Percentiles rank a stretch among this genome's conserved stretches.
Conservation (phyloP, 208 protist species). For the Leishmania lainsoni region DNA sequence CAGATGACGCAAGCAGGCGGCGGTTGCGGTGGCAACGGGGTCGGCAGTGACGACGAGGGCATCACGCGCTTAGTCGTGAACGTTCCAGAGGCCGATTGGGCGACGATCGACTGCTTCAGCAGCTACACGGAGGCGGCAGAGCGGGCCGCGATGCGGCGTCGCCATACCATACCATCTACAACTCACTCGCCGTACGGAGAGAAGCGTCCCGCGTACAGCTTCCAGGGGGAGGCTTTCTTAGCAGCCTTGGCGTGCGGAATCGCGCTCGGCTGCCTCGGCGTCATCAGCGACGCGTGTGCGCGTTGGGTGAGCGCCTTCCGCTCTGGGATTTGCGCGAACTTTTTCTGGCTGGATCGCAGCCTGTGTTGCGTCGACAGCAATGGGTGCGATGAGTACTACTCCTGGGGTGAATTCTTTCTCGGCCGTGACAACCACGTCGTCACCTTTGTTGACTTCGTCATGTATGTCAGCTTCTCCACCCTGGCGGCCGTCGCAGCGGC, state of each 20-base stretch:
- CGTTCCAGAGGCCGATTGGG: constrained; percentile 57
- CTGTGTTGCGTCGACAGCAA: constrained; percentile 57
- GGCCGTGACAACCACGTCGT: constrained; percentile 44
- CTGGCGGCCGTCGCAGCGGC: constrained; percentile 43
- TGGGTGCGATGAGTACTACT: constrained; percentile 54
- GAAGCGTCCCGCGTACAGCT: constrained; percentile 25
- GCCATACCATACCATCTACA: constrained; percentile 1
- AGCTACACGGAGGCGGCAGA: constrained; percentile 51
- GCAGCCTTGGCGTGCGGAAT: constrained; percentile 48
- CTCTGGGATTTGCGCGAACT: constrained; percentile 59
- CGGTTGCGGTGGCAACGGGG: background rate
- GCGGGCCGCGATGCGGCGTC: constrained; percentile 28
- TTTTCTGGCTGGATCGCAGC: constrained; percentile 57
- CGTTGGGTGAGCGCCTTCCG: constrained; percentile 67
- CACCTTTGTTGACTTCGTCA: constrained; percentile 50
- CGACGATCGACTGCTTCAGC: constrained; percentile 71
- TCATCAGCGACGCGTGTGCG: constrained; percentile 68
- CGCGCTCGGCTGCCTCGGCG: constrained; percentile 53
- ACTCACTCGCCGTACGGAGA: constrained; percentile 5
- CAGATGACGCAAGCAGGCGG: background rate
- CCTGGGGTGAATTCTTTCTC: constrained; percentile 68
- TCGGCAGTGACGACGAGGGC: background rate
- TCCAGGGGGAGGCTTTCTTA: constrained; percentile 43
- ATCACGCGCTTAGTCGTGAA: constrained; percentile 19
- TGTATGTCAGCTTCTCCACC: constrained; percentile 60